Evolutionary conservation across 352 stramenopile species (phyloP).

Genomic region (Globisporangium canariense): DNA sequence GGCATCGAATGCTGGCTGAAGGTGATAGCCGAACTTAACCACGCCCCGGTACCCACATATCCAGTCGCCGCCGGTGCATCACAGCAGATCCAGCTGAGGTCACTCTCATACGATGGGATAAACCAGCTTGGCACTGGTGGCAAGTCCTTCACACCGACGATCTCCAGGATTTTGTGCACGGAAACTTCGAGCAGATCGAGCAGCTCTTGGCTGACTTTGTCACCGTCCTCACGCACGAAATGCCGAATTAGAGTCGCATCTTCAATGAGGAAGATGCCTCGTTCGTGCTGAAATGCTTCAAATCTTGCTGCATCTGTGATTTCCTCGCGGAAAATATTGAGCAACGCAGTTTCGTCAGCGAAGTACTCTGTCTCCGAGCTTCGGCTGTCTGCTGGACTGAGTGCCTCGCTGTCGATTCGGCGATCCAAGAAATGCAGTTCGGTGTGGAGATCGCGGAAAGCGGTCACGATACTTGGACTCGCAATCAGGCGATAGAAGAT

Average conservation of each 20-base stretch:
- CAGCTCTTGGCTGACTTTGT: neutral
- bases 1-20: neutral
- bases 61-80: neutral
- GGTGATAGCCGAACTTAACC: neutral
- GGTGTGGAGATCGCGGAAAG: neutral
- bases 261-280: neutral
- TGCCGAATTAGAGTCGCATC: neutral
- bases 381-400: too few relatives aligned
- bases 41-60: neutral
- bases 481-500: constrained; percentile 3
- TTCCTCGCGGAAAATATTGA: neutral
- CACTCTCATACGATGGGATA: constrained; percentile 76
- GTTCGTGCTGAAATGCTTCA: neutral
- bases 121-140: constrained; percentile 27
- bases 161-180: neutral
- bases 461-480: neutral
- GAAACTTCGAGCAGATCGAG: neutral
- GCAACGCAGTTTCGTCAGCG: neutral
- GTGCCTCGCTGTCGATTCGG: neutral
- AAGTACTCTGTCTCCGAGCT: neutral
- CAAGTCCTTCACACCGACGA: neutral
- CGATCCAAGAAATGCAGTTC: constrained; percentile 2
- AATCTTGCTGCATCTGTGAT: neutral
- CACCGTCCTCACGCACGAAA: neutral
- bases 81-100: neutral